A percentile compares a stretch with the other conserved stretches of the same genome.
These are phyloP conservation scores for Forsythia suspensa DNA, from an alignment of 257 asterid species.

Conservation along the genomic window DNA sequence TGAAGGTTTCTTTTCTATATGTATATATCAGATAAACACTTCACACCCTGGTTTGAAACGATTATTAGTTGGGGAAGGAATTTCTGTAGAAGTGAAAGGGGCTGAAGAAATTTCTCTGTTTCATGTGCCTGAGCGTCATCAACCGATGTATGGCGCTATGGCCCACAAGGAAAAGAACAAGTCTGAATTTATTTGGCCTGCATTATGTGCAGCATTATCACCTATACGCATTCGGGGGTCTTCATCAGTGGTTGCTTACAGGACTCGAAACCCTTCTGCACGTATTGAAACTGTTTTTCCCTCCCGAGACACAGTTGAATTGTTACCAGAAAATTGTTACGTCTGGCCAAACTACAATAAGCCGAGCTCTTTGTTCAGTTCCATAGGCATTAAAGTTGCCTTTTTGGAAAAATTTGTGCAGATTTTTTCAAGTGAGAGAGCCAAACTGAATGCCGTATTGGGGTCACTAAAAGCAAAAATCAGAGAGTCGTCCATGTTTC, in stretches of 20 bases:
- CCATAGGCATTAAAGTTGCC: constrained; percentile 37
- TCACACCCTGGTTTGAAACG: constrained; percentile 58
- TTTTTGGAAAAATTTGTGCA: constrained; percentile 43
- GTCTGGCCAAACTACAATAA: constrained; percentile 33
- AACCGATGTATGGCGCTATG: constrained; percentile 29
- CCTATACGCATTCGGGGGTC: constrained; percentile 59
- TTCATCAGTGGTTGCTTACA: constrained; percentile 62
- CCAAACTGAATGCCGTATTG: constrained; percentile 20
- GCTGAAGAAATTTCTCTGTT: constrained; percentile 63
- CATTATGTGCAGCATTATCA: constrained; percentile 46
- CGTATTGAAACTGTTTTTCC: constrained; percentile 37
- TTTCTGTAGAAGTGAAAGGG: constrained; percentile 62
- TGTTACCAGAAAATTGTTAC: constrained; percentile 67
- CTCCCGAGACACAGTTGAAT: constrained; percentile 41
- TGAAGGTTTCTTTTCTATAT: constrained; percentile 21
- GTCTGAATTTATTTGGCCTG: constrained; percentile 34
- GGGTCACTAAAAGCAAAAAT: constrained; percentile 49
- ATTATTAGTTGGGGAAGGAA: constrained; percentile 73
- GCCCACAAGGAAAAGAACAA: constrained; percentile 21
- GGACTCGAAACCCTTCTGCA: constrained; percentile 46
- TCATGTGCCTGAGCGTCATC: constrained; percentile 34
- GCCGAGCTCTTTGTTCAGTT: constrained; percentile 31
- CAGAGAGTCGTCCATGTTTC: constrained; percentile 50
- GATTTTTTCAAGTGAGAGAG: constrained; percentile 32
- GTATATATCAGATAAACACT: constrained; percentile 47